A percentile compares a stretch with the other conserved stretches of the same genome.
Evolutionary conservation across 2,329 filamentous ascomycete species (phyloP).

Genomic region (Phialophora chinensis): DNA sequence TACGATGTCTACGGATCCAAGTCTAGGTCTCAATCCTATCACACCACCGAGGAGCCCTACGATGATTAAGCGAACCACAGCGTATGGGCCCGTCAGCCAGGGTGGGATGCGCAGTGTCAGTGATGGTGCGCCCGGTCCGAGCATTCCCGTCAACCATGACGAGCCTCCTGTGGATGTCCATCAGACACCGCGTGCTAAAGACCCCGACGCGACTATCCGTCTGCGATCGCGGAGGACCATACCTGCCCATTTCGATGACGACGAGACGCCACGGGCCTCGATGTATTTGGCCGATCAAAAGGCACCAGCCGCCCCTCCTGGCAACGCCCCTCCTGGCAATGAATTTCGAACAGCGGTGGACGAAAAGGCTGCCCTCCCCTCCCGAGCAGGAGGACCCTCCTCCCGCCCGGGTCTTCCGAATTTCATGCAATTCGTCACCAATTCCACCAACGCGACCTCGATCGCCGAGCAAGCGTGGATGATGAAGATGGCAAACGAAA

Average conservation of each 20-base stretch:
- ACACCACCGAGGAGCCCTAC: constrained; percentile 59
- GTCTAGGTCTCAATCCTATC: constrained; percentile 61
- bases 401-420: constrained; percentile 44
- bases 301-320: constrained; percentile 6
- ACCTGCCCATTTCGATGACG: constrained; percentile 27
- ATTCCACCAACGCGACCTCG: constrained; percentile 43
- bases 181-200: constrained; percentile 19
- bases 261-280: constrained; percentile 38
- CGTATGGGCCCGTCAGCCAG: background rate
- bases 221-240: constrained; percentile 26
- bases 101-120: constrained; percentile 28
- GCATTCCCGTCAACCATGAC: constrained; percentile 5
- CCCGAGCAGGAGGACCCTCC: constrained; percentile 22
- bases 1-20: constrained; percentile 53
- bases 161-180: constrained; percentile 18
- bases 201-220: constrained; percentile 36
- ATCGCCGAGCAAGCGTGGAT: constrained; percentile 56
- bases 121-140: constrained; percentile 24
- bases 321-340: background rate
- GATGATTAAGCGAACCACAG: constrained; percentile 3
- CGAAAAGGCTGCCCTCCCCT: constrained; percentile 17
- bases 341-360: constrained; percentile 45
- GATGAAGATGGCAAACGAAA: constrained; percentile 84
- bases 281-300: constrained; percentile 34
- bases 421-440: constrained; percentile 45